Base-by-base conservation (phyloP, 2,329 filamentous ascomycete species). In the Pseudogymnoascus sp. region DNA sequence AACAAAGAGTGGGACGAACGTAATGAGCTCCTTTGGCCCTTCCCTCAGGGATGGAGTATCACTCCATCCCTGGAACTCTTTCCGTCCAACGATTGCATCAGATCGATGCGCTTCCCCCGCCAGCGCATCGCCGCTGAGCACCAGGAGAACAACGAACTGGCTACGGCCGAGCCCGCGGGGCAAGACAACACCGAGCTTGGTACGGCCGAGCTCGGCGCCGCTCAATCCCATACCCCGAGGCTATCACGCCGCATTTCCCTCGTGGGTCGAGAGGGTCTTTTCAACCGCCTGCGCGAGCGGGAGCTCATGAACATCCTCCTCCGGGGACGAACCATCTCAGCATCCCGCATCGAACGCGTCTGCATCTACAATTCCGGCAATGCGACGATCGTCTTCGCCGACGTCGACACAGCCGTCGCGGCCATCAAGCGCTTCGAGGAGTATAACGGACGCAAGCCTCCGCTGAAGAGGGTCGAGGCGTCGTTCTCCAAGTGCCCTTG, bases 291-390 rank as follows among this genome's bases (percentile, higher is more conserved):
- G 23, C 2, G 13, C 2, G 50, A 57, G 5, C 1, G 4, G 3
- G 23, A 57, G 9, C 3, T 57, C 4, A 11, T 26, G 6, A 13
- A 57, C 2, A 2, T 42, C 17, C 4, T 31, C 10, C 26, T 28
- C 8, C 7, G 10, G 8, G 7, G 23, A 1, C 9, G 15, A 11
- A 15, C 15, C 1, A 21, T 57, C 1, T 4, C 1, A 5, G 1
- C 36, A 19, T 68, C 71, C 2, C 63, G 67, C 19, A 64, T 74
- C 5, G 70, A 73, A 60, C 47, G 68, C 53, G 63, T 71, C 31
- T 70, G 67, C 65, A 38, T 73, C 19, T 73, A 73, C 60, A 74
- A 74, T 61, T 68, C 69, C 19, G 72, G 72, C 0, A 74, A 74
- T 60, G 72, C 71, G 0, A 74, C 72, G 1, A 65, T 73, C 11